These are phyloP conservation scores for Sambucus nigra DNA, from an alignment of 129 eudicot species.

Conservation along the genomic window DNA sequence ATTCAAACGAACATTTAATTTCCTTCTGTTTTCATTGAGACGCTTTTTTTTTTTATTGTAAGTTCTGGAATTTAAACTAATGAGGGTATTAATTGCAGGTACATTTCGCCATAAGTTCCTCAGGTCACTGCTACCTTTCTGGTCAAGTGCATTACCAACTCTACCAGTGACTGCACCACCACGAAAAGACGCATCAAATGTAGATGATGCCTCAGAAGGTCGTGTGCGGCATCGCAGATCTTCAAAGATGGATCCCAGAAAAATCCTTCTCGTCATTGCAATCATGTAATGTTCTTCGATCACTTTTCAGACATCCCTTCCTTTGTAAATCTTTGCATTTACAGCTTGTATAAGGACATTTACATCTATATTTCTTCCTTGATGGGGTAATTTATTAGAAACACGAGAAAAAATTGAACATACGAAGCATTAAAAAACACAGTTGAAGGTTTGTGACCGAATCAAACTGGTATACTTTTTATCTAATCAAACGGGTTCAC, in stretches of 20 bases:
- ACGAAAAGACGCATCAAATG: conserved; percentile 58
- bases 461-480: no score
- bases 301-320: not conserved
- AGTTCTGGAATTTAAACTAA: conserved; percentile 1
- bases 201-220: conserved; percentile 50
- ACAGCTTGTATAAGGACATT: no score
- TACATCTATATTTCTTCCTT: no score
- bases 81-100: conserved; percentile 33
- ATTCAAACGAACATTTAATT: not conserved
- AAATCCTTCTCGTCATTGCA: conserved; percentile 78
- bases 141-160: conserved; percentile 93
- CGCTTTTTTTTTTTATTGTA: not conserved
- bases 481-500: no score
- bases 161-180: conserved; percentile 90
- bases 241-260: conserved; percentile 93
- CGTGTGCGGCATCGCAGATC: conserved; percentile 60
- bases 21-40: conserved; percentile 5
- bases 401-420: no score
- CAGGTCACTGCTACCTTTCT: conserved; percentile 75
- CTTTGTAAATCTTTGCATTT: no score
- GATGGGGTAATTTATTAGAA: no score
- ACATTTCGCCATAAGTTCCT: conserved; percentile 69
- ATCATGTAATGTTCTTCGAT: conserved; percentile 53
- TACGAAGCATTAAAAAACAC: no score
- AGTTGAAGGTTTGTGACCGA: no score